Conservation (phyloP, 2,329 filamentous ascomycete genomes). For the Beauveria pseudobassiana region DNA sequence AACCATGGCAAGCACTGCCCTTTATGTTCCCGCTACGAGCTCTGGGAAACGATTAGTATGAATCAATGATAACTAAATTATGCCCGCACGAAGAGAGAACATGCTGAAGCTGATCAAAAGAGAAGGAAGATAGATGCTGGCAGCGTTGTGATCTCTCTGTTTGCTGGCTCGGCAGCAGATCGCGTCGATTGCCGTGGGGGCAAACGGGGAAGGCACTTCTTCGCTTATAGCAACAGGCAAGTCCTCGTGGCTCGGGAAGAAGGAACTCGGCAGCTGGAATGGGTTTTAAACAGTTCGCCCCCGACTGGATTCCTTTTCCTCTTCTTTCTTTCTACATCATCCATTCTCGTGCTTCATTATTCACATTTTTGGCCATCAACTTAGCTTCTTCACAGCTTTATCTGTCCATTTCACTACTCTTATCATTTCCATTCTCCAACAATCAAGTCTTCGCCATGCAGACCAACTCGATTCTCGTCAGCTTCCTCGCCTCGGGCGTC, state of each 20-base stretch:
- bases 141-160: neutral
- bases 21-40: neutral
- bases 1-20: neutral
- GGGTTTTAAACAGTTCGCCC: slow-evolving; percentile 1
- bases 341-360: slow-evolving; percentile 7
- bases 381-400: slow-evolving; percentile 9
- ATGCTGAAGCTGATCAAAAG: neutral
- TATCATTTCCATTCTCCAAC: neutral
- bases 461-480: neutral
- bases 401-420: neutral
- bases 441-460: neutral
- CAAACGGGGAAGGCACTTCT: neutral
- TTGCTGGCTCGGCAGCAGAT: neutral
- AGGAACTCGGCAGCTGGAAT: neutral
- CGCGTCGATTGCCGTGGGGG: neutral
- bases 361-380: slow-evolving; percentile 7
- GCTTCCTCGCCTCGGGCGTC: neutral
- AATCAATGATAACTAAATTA: slow-evolving; percentile 1
- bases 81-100: neutral
- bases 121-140: neutral
- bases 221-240: neutral
- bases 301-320: neutral
- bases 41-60: slow-evolving; percentile 4
- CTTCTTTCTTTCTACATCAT: slow-evolving; percentile 5
- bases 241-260: neutral